Conservation (phyloP, 768 basidiomycete species). For the Polyporus arcularius region DNA sequence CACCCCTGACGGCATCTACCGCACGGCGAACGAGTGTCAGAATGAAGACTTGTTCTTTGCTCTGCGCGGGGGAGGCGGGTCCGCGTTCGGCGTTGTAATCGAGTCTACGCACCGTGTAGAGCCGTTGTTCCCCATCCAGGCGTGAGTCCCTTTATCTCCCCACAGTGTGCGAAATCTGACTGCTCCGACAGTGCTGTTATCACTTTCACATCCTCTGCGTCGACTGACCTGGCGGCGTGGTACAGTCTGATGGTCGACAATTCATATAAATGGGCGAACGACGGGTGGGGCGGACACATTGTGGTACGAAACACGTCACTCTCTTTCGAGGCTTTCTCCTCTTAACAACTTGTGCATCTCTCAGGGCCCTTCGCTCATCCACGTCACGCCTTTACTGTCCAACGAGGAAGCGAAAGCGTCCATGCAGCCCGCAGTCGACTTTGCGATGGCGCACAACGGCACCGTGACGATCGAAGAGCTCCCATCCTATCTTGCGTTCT, state of each 20-base stretch:
- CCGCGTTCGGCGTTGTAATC: slow-evolving; percentile 39
- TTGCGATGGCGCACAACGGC: slow-evolving; percentile 31
- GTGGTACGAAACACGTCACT: slow-evolving; percentile 29
- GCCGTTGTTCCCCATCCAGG: slow-evolving; percentile 25
- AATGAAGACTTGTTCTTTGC: slow-evolving; percentile 58
- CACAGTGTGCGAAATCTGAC: neutral
- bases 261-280: slow-evolving; percentile 32
- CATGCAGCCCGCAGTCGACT: slow-evolving; percentile 35
- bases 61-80: slow-evolving; percentile 45
- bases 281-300: slow-evolving; percentile 42
- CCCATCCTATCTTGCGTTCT: slow-evolving; percentile 35
- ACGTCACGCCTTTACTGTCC: slow-evolving; percentile 45
- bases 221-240: slow-evolving; percentile 26
- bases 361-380: slow-evolving; percentile 29
- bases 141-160: slow-evolving; percentile 16
- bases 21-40: slow-evolving; percentile 46
- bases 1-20: slow-evolving; percentile 50
- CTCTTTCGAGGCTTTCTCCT: no score
- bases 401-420: slow-evolving; percentile 40
- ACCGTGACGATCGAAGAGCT: slow-evolving; percentile 32
- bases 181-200: slow-evolving; percentile 27
- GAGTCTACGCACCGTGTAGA: slow-evolving; percentile 25
- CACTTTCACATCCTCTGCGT: slow-evolving; percentile 24
- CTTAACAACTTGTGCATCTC: neutral
- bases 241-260: slow-evolving; percentile 32